These are phyloP conservation scores for Phlebopus sp. DNA, from an alignment of 1,284 basidiomycete genomes.

Conservation along the genomic window DNA sequence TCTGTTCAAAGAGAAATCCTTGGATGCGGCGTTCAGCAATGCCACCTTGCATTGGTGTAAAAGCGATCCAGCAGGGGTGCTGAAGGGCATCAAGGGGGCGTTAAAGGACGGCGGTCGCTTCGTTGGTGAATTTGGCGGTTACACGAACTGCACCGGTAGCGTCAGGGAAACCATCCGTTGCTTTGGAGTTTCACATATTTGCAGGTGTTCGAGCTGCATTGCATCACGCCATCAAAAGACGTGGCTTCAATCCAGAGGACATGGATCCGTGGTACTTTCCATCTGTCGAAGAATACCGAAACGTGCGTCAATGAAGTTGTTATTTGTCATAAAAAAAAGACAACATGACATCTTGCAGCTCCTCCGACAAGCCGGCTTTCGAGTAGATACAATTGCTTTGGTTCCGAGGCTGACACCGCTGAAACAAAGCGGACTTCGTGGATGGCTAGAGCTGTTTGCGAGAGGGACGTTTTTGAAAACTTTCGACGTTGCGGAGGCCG, in stretches of 20 bases:
- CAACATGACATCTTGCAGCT: constrained; percentile 39
- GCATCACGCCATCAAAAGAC: constrained; percentile 50
- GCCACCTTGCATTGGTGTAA: constrained; percentile 87
- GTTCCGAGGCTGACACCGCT: constrained; percentile 71
- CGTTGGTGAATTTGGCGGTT: constrained; percentile 78
- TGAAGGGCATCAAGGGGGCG: constrained; percentile 54
- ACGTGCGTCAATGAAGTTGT: constrained; percentile 36
- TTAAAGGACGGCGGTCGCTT: constrained; percentile 71
- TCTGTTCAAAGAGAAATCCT: constrained; percentile 28
- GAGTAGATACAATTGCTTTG: constrained; percentile 53
- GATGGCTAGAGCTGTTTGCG: constrained; percentile 72
- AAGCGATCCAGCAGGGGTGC: constrained; percentile 61
- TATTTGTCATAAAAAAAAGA: constrained; percentile 2
- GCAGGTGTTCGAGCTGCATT: constrained; percentile 63
- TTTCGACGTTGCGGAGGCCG: constrained; percentile 52
- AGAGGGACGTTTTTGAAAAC: constrained; percentile 53
- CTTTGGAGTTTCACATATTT: not conserved
- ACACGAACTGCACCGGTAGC: constrained; percentile 62
- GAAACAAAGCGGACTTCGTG: constrained; percentile 50
- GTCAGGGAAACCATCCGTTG: constrained; percentile 14
- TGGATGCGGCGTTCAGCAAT: constrained; percentile 74
- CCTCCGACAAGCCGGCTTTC: constrained; percentile 54
- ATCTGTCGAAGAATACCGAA: constrained; percentile 59
- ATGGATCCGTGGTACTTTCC: constrained; percentile 87
- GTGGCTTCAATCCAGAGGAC: constrained; percentile 54